A percentile compares a stretch with the other conserved stretches of the same genome.
These are phyloP conservation scores for Arthrobotrys iridis DNA, from an alignment of 2,329 filamentous ascomycete genomes.

Conservation along the genomic window DNA sequence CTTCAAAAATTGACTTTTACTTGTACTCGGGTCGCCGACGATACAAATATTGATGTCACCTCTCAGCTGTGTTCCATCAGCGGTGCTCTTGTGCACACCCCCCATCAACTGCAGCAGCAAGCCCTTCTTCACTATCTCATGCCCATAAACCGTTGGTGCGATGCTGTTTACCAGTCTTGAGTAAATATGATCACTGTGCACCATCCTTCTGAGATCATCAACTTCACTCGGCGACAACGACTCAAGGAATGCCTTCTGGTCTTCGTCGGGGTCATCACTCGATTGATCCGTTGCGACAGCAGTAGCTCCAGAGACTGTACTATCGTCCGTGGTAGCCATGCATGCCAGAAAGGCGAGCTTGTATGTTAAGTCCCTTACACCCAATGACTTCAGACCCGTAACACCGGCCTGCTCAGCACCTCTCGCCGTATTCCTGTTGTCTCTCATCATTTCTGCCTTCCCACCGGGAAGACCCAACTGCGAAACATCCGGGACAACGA, in stretches of 20 bases:
- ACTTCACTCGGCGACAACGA: constrained; percentile 89
- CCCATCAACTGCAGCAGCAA: constrained; percentile 92
- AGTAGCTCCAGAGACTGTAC: constrained; percentile 77
- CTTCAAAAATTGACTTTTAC: constrained; percentile 97
- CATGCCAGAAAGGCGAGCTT: constrained; percentile 95
- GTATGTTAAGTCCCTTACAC: constrained; percentile 94
- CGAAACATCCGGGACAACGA: constrained; percentile 96
- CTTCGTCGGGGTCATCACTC: constrained; percentile 55
- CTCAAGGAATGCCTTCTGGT: constrained; percentile 82
- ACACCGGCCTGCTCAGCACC: constrained; percentile 74
- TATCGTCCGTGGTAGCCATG: constrained; percentile 91
- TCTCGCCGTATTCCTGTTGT: constrained; percentile 77
- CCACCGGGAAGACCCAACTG: constrained; percentile 90
- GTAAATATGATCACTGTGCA: constrained; percentile 96
- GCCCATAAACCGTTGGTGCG: constrained; percentile 95
- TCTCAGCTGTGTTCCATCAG: constrained; percentile 93
- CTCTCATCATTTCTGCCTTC: constrained; percentile 81
- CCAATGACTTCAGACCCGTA: constrained; percentile 86
- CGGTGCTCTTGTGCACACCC: constrained; percentile 90
- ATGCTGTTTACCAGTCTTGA: constrained; percentile 90
- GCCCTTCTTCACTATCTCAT: constrained; percentile 97
- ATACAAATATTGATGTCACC: constrained; percentile 99
- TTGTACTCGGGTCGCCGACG: constrained; percentile 95
- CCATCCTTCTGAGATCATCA: constrained; percentile 88
- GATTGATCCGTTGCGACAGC: constrained; percentile 73